These are phyloP conservation scores for Pestalotiopsis sp. DNA, from an alignment of 2,329 filamentous ascomycete species.

Conservation along the genomic window DNA sequence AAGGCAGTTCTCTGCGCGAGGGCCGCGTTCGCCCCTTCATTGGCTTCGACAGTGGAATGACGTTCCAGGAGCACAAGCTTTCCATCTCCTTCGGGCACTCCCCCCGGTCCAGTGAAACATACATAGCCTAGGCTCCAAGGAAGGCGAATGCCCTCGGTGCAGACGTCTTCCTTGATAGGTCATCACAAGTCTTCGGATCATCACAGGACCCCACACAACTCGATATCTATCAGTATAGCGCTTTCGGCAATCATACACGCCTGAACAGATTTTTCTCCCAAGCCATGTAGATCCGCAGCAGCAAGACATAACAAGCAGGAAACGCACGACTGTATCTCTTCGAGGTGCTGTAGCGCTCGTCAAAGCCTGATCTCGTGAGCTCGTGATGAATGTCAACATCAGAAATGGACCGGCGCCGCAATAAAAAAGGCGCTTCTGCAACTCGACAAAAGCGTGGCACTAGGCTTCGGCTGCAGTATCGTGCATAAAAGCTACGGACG, in stretches of 20 bases:
- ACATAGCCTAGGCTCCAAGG: constrained; percentile 20
- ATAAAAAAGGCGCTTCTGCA: constrained; percentile 25
- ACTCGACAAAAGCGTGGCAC: constrained; percentile 33
- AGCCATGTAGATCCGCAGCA: constrained; percentile 33
- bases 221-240: constrained; percentile 13
- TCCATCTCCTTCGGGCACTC: constrained; percentile 22
- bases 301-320: constrained; percentile 17
- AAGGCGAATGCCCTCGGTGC: constrained; percentile 20
- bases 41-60: constrained; percentile 26
- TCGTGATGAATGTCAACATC: constrained; percentile 4
- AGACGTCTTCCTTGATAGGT: constrained; percentile 26
- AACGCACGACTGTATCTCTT: constrained; percentile 1
- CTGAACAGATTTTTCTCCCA: constrained; percentile 27
- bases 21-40: constrained; percentile 22
- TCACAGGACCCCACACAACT: constrained; percentile 23
- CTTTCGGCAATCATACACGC: constrained; percentile 30
- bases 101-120: constrained; percentile 29
- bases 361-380: constrained; percentile 2
- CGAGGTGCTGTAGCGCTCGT: not conserved
- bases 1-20: constrained; percentile 27
- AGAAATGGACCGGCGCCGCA: not conserved
- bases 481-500: constrained; percentile 28
- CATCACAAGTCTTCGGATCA: constrained; percentile 22
- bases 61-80: constrained; percentile 24
- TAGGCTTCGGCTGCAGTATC: constrained; percentile 35